These are phyloP conservation scores for Patellaria atrata DNA, from an alignment of 495 filamentous ascomycete species.

Conservation along the genomic window DNA sequence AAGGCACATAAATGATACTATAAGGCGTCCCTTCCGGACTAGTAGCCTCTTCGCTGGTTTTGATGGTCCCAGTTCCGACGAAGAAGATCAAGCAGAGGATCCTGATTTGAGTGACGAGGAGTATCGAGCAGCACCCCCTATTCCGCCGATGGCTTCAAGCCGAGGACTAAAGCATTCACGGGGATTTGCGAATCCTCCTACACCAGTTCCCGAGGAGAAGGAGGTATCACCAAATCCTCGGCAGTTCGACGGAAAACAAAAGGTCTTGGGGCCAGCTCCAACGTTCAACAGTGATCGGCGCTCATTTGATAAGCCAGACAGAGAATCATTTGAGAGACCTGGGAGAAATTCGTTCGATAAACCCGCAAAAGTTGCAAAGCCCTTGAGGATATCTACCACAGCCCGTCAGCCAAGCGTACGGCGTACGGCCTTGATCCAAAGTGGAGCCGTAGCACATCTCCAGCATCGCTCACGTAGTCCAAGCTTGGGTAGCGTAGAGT, in stretches of 20 bases:
- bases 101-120: slow-evolving; percentile 36
- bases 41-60: slow-evolving; percentile 83
- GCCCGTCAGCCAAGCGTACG: slow-evolving; percentile 38
- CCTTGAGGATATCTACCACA: slow-evolving; percentile 10
- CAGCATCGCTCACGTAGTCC: slow-evolving; percentile 57
- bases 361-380: slow-evolving; percentile 16
- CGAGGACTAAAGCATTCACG: slow-evolving; percentile 21
- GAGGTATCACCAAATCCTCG: slow-evolving; percentile 18
- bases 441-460: slow-evolving; percentile 55
- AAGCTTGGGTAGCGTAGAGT: slow-evolving; percentile 47
- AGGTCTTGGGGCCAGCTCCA: too few species aligned
- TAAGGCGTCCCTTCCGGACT: slow-evolving; percentile 56
- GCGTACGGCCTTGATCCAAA: slow-evolving; percentile 60
- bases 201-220: slow-evolving; percentile 30
- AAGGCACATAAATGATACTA: slow-evolving; percentile 36
- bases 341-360: slow-evolving; percentile 19
- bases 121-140: slow-evolving; percentile 2
- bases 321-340: too few species aligned
- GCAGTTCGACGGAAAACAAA: slow-evolving; percentile 5
- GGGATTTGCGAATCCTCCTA: slow-evolving; percentile 26
- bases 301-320: too few species aligned
- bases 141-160: slow-evolving; percentile 18
- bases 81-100: slow-evolving; percentile 31
- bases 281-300: too few species aligned
- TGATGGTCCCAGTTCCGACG: slow-evolving; percentile 42